phyloP scores from a whole-genome alignment of 2,329 filamentous ascomycete genomes.

The Harringtonia lauricola region DNA sequence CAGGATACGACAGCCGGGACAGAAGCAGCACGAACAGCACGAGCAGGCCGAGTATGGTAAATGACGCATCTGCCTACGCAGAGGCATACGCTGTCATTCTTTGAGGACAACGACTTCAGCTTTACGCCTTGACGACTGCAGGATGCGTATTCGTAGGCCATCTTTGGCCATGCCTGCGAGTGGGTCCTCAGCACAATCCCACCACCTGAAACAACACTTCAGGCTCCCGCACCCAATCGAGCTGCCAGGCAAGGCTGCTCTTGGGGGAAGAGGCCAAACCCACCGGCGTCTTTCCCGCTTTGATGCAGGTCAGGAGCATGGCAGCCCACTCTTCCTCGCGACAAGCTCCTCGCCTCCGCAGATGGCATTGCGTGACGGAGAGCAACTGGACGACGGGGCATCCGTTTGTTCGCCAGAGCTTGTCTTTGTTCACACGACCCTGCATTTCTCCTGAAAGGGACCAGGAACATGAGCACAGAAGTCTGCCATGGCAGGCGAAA shows the following conservation, averaged over 20 bases:
- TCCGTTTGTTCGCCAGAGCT: neutral
- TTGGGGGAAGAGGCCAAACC: neutral
- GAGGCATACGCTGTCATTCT: no score
- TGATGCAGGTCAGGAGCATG: neutral
- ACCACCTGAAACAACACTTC: constrained; percentile 9
- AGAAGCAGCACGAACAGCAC: no score
- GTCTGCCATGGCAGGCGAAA: no score
- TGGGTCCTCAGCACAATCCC: neutral
- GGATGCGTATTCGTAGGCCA: no score
- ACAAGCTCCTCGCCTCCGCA: neutral
- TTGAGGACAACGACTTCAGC: no score
- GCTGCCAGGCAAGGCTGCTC: neutral
- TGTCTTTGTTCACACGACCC: neutral
- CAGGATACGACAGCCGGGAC: no score
- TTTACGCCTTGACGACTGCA: no score
- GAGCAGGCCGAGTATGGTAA: no score
- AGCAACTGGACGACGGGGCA: neutral
- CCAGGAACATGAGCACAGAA: neutral
- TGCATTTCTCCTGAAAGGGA: neutral
- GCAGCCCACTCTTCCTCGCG: no score
- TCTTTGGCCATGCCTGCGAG: neutral
- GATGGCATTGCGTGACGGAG: neutral
- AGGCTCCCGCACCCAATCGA: constrained; percentile 10
- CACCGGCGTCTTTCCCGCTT: neutral
- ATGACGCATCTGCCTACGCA: no score